Evolutionary conservation across 108 stramenopile species (phyloP).

Genomic region (Fragilariopsis cylindrus): DNA sequence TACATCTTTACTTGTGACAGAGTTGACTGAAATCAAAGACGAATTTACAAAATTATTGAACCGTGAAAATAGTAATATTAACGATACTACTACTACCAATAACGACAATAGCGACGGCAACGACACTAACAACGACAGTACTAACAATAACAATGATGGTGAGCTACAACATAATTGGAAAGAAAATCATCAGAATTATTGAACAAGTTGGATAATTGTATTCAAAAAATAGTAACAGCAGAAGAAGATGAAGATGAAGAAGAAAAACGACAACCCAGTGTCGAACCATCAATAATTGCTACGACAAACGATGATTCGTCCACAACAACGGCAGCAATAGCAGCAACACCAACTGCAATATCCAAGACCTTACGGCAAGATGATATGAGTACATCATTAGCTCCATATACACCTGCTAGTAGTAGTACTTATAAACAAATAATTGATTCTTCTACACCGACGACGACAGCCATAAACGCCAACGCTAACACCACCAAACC

Average conservation of each 20-base stretch:
- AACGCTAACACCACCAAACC: not conserved
- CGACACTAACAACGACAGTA: not conserved
- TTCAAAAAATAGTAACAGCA: not conserved
- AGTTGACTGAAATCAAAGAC: slow-evolving; percentile 29
- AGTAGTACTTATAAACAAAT: not conserved
- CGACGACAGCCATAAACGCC: not conserved
- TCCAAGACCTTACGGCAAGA: not conserved
- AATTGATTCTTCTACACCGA: not conserved
- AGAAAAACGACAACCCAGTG: not conserved
- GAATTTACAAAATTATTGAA: slow-evolving; percentile 18
- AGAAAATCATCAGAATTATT: slow-evolving; percentile 1
- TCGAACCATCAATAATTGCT: not conserved
- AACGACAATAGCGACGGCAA: not conserved
- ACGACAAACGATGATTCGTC: not conserved
- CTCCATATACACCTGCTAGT: slow-evolving; percentile 3
- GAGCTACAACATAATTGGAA: slow-evolving; percentile 13
- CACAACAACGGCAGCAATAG: not conserved
- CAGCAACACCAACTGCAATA: not conserved
- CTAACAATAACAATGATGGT: too few species aligned
- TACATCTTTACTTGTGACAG: not conserved
- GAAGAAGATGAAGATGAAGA: too few species aligned
- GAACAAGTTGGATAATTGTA: slow-evolving; percentile 20
- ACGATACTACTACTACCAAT: not conserved
- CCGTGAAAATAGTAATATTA: too few species aligned
- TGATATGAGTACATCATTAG: not conserved